Evolutionary conservation across 768 basidiomycete species (phyloP).

Genomic region (Clavulina sp.): DNA sequence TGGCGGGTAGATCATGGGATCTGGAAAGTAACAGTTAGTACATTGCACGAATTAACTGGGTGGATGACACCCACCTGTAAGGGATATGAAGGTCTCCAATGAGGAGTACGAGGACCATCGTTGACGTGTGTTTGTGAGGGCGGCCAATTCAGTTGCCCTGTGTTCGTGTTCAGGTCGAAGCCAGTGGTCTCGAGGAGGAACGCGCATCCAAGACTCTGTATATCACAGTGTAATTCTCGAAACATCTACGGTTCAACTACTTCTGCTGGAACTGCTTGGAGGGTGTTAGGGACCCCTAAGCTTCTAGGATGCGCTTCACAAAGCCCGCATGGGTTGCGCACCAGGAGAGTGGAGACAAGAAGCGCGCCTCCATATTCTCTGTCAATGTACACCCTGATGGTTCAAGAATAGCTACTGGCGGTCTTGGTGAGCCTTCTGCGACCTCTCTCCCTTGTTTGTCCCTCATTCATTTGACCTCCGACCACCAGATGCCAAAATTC

Average conservation of each 20-base stretch:
- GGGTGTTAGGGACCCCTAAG: too few relatives aligned
- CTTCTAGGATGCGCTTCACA: conserved; percentile 85
- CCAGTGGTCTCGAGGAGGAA: too few relatives aligned
- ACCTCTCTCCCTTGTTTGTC: background rate
- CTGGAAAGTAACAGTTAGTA: conserved; percentile 16
- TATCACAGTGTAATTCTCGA: too few relatives aligned
- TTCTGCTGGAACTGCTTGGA: too few relatives aligned
- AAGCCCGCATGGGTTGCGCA: conserved; percentile 82
- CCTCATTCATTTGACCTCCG: background rate
- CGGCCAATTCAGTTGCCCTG: too few relatives aligned
- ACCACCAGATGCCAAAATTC: conserved; percentile 67
- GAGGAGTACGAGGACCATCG: conserved; percentile 85
- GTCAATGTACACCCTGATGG: conserved; percentile 92
- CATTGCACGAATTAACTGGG: background rate
- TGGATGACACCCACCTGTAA: conserved; percentile 26
- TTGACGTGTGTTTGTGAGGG: conserved; percentile 1
- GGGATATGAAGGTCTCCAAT: conserved; percentile 98
- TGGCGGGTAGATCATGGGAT: conserved; percentile 75
- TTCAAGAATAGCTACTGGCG: conserved; percentile 92
- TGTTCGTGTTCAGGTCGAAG: too few relatives aligned
- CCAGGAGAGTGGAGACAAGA: conserved; percentile 34
- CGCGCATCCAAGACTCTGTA: too few relatives aligned
- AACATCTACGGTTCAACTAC: too few relatives aligned
- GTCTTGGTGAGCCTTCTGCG: conserved; percentile 28
- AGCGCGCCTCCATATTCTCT: conserved; percentile 75